A percentile compares a stretch with the other conserved stretches of the same genome.
Evolutionary conservation across 352 stramenopile genomes (phyloP).

Genomic region (Phytophthora cactorum): DNA sequence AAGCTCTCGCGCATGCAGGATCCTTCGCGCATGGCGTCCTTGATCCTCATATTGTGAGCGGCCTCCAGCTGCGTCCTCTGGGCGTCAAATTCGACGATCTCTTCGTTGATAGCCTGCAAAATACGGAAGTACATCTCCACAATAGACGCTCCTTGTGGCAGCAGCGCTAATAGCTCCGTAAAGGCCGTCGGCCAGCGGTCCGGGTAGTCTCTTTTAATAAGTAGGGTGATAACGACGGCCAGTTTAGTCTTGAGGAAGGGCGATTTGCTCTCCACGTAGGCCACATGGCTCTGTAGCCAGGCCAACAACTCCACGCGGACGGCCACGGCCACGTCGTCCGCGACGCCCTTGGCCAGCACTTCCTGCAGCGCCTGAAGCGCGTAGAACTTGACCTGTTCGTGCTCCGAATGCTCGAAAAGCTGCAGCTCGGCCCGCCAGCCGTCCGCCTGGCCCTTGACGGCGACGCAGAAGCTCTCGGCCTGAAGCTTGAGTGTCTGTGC

Average conservation of each 20-base stretch:
- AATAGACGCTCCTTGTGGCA: slow-evolving; percentile 75
- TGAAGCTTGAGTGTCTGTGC: slow-evolving; percentile 72
- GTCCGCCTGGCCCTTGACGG: slow-evolving; percentile 53
- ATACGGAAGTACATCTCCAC: slow-evolving; percentile 93
- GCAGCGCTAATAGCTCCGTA: slow-evolving; percentile 76
- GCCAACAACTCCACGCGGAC: slow-evolving; percentile 62
- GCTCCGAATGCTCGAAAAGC: slow-evolving; percentile 69
- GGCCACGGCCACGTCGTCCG: slow-evolving; percentile 53
- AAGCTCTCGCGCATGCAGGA: slow-evolving; percentile 78
- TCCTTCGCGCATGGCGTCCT: slow-evolving; percentile 88
- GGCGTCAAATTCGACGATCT: slow-evolving; percentile 91
- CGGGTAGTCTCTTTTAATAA: slow-evolving; percentile 92
- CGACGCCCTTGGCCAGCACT: slow-evolving; percentile 45
- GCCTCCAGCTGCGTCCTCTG: slow-evolving; percentile 63
- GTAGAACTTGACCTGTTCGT: slow-evolving; percentile 88
- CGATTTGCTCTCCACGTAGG: slow-evolving; percentile 61
- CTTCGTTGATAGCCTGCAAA: slow-evolving; percentile 89
- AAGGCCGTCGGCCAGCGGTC: slow-evolving; percentile 88
- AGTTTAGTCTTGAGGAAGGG: slow-evolving; percentile 90
- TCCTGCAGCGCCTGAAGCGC: slow-evolving; percentile 81
- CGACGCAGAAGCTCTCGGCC: slow-evolving; percentile 71
- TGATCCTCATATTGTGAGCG: slow-evolving; percentile 84
- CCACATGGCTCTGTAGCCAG: slow-evolving; percentile 71
- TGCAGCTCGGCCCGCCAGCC: slow-evolving; percentile 71
- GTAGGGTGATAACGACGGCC: slow-evolving; percentile 77